Conservation (phyloP, 2,329 filamentous ascomycete species). For the Tolypocladium paradoxum region DNA sequence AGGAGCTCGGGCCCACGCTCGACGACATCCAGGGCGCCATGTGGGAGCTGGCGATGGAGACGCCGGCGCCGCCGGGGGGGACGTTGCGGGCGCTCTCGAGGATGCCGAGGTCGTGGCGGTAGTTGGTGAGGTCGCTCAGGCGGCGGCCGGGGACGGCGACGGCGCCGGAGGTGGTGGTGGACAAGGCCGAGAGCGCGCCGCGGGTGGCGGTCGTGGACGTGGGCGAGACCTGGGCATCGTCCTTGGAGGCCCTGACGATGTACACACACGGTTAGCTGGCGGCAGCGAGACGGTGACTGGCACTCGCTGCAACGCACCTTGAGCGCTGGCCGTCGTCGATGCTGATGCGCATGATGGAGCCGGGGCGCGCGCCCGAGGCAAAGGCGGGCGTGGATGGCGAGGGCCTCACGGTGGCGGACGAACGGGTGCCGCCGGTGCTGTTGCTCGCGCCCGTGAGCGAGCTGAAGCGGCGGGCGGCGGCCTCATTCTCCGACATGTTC, state of each 20-base stretch:
- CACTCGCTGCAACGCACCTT: conserved; percentile 20
- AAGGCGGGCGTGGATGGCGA: conserved; percentile 21
- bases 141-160: conserved; percentile 39
- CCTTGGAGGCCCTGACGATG: conserved; percentile 13
- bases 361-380: conserved; percentile 13
- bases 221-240: conserved; percentile 39
- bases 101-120: conserved; percentile 61
- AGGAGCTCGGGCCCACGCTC: conserved; percentile 22
- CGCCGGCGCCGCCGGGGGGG: conserved; percentile 34
- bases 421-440: conserved; percentile 56
- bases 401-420: conserved; percentile 52
- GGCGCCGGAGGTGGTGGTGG: conserved; percentile 24
- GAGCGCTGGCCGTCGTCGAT: conserved; percentile 34
- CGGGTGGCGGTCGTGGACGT: conserved; percentile 33
- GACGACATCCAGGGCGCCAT: conserved; percentile 48
- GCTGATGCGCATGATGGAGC: conserved; percentile 17
- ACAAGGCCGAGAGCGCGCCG: conserved; percentile 35
- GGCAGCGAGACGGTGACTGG: conserved; percentile 3
- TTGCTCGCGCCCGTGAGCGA: conserved; percentile 29
- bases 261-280: background rate
- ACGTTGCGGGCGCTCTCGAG: conserved; percentile 49
- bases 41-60: conserved; percentile 33
- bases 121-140: conserved; percentile 54
- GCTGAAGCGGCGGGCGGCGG: conserved; percentile 47
- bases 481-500: conserved; percentile 60